Evolutionary conservation across 2,329 filamentous ascomycete genomes (phyloP).

Genomic region (Cytospora piceicola): DNA sequence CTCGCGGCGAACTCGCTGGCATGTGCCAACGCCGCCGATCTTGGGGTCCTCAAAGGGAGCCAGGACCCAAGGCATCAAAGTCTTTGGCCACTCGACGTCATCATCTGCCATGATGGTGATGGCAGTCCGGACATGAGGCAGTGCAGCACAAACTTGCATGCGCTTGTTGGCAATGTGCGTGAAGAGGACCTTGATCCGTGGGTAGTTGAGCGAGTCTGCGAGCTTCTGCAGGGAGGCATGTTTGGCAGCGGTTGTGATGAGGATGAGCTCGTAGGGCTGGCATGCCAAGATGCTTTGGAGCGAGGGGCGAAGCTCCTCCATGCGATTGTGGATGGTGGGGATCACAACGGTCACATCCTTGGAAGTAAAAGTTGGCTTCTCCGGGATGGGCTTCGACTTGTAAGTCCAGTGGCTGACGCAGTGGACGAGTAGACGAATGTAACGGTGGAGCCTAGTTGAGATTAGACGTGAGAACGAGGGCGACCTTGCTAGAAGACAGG

Average conservation of each 20-base stretch:
- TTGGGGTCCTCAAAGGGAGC: slow-evolving; percentile 84
- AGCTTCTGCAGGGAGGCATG: slow-evolving; percentile 69
- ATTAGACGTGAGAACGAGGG: not conserved
- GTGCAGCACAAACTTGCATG: slow-evolving; percentile 87
- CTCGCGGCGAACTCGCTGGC: slow-evolving; percentile 79
- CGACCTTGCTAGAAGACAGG: not conserved
- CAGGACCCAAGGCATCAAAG: slow-evolving; percentile 86
- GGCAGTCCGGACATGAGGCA: slow-evolving; percentile 79
- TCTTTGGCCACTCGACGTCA: slow-evolving; percentile 89
- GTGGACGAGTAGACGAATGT: slow-evolving; percentile 83
- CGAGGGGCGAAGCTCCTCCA: slow-evolving; percentile 81
- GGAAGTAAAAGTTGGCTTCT: slow-evolving; percentile 76
- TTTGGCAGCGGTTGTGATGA: slow-evolving; percentile 87
- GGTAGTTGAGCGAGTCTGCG: slow-evolving; percentile 60
- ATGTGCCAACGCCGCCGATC: slow-evolving; percentile 91
- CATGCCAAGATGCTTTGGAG: slow-evolving; percentile 76
- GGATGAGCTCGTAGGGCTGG: slow-evolving; percentile 71
- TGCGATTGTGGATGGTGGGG: slow-evolving; percentile 86
- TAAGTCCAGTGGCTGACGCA: slow-evolving; percentile 85
- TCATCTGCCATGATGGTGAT: slow-evolving; percentile 96
- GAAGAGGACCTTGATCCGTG: slow-evolving; percentile 73
- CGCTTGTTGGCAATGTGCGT: slow-evolving; percentile 93
- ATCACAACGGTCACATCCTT: slow-evolving; percentile 93
- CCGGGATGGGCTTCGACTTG: slow-evolving; percentile 80
- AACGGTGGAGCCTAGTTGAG: slow-evolving; percentile 75